phyloP scores from a whole-genome alignment of 441 rosid species.

The Eutrema salsugineum region DNA sequence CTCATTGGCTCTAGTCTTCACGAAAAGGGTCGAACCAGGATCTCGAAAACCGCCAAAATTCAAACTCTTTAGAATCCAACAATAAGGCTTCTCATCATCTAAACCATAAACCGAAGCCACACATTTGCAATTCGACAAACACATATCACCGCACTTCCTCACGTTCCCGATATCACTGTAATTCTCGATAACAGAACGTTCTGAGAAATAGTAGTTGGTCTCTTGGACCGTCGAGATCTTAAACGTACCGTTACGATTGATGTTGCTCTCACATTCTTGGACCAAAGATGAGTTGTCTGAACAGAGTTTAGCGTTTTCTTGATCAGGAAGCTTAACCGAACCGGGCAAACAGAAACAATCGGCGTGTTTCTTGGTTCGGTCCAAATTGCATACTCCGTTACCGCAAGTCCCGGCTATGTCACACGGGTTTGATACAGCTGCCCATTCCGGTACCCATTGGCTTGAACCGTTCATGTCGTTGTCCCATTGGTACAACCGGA shows the following conservation, averaged over 20 bases:
- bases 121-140: constrained; percentile 74
- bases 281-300: constrained; percentile 42
- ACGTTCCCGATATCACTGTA: constrained; percentile 56
- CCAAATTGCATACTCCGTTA: constrained; percentile 72
- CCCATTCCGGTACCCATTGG: constrained; percentile 90
- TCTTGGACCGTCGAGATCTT: constrained; percentile 50
- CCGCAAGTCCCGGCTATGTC: constrained; percentile 86
- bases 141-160: constrained; percentile 68
- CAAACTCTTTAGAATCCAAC: constrained; percentile 73
- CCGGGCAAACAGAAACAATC: constrained; percentile 80
- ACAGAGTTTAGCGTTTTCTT: constrained; percentile 36
- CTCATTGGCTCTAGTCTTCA: constrained; percentile 52
- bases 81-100: constrained; percentile 83
- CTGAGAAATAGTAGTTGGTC: constrained; percentile 75
- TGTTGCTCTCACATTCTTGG: constrained; percentile 37
- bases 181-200: constrained; percentile 57
- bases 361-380: constrained; percentile 66
- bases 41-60: constrained; percentile 85
- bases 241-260: constrained; percentile 29
- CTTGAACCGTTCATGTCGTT: constrained; percentile 72
- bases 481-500: constrained; percentile 81
- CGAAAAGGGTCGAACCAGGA: constrained; percentile 71
- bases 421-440: constrained; percentile 89
- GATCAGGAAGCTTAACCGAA: constrained; percentile 35
- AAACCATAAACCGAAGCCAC: constrained; percentile 84